Evolutionary conservation across 768 basidiomycete species (phyloP).

Genomic region (Hydnomerulius pinastri): DNA sequence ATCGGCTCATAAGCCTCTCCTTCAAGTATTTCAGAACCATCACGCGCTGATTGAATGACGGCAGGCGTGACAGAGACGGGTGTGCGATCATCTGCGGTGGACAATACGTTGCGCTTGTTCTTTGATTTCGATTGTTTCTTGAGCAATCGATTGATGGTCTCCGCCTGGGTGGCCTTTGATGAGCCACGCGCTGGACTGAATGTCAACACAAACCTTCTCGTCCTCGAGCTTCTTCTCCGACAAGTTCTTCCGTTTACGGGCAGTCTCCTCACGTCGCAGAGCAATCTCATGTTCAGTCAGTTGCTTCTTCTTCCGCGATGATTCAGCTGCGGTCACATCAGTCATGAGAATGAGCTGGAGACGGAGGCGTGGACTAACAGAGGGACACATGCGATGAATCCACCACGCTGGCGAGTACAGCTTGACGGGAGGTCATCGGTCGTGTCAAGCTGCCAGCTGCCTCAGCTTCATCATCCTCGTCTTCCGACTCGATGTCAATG

Average conservation of each 20-base stretch:
- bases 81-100: slow-evolving; percentile 49
- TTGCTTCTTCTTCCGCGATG: slow-evolving; percentile 55
- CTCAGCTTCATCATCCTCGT: slow-evolving; percentile 45
- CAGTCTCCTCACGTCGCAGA: slow-evolving; percentile 75
- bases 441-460: slow-evolving; percentile 30
- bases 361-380: slow-evolving; percentile 32
- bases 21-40: slow-evolving; percentile 35
- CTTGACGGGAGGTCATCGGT: slow-evolving; percentile 63
- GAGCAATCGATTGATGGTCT: slow-evolving; percentile 86
- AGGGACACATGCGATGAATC: slow-evolving; percentile 71
- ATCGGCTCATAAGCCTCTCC: slow-evolving; percentile 44
- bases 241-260: slow-evolving; percentile 77
- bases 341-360: not conserved
- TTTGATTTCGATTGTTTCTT: slow-evolving; percentile 80
- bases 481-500: slow-evolving; percentile 44
- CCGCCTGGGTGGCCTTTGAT: slow-evolving; percentile 48
- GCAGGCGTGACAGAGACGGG: slow-evolving; percentile 33
- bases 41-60: slow-evolving; percentile 25
- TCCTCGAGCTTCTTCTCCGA: slow-evolving; percentile 84
- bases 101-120: slow-evolving; percentile 54
- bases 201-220: slow-evolving; percentile 59
- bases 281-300: slow-evolving; percentile 75
- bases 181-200: not conserved
- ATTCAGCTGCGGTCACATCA: slow-evolving; percentile 13
- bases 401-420: slow-evolving; percentile 69